phyloP scores from a whole-genome alignment of 352 stramenopile genomes.

The Globisporangium iwayamae region DNA sequence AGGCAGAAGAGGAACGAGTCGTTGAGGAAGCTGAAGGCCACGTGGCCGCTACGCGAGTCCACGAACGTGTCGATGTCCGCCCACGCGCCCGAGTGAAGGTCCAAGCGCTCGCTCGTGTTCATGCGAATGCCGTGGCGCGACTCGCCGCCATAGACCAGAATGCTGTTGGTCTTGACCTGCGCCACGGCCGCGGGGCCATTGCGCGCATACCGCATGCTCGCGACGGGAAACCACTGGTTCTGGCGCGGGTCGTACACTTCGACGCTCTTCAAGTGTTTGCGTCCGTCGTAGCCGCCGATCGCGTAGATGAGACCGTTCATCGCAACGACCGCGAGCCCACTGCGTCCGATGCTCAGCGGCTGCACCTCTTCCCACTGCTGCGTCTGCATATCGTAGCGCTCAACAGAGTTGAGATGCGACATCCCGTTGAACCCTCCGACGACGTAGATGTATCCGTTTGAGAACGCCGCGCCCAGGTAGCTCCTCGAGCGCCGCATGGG shows the following conservation, averaged over 20 bases:
- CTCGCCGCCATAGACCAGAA: slow-evolving; percentile 68
- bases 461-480: slow-evolving; percentile 51
- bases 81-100: slow-evolving; percentile 41
- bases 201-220: slow-evolving; percentile 52
- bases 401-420: slow-evolving; percentile 49
- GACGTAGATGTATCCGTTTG: slow-evolving; percentile 53
- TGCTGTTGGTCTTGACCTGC: slow-evolving; percentile 38
- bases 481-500: slow-evolving; percentile 55
- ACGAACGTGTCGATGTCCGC: slow-evolving; percentile 50
- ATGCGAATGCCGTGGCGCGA: slow-evolving; percentile 60
- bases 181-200: slow-evolving; percentile 61
- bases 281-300: slow-evolving; percentile 68
- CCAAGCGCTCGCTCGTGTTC: slow-evolving; percentile 54
- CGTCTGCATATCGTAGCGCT: slow-evolving; percentile 46
- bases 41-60: slow-evolving; percentile 63
- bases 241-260: slow-evolving; percentile 51
- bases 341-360: slow-evolving; percentile 46
- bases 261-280: slow-evolving; percentile 59
- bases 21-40: slow-evolving; percentile 48
- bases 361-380: slow-evolving; percentile 53
- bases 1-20: slow-evolving; percentile 72
- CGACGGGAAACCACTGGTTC: slow-evolving; percentile 42
- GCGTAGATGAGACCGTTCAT: slow-evolving; percentile 50
- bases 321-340: slow-evolving; percentile 50
- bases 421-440: slow-evolving; percentile 73